Base-by-base conservation (phyloP, 192 early-diverging fungal genomes). In the Coemansia sp. region DNA sequence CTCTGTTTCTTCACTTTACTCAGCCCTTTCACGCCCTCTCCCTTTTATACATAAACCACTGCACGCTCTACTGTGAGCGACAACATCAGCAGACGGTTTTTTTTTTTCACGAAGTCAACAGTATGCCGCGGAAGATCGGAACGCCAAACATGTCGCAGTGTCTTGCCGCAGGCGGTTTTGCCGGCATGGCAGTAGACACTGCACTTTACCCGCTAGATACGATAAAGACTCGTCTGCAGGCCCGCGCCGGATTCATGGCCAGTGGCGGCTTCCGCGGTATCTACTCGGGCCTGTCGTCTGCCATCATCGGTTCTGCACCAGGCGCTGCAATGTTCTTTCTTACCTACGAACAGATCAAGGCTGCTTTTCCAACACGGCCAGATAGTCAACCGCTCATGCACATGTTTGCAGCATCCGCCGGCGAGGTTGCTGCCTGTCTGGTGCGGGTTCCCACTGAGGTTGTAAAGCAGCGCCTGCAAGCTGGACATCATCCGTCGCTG, bases 361-460 rank as follows among this genome's bases (percentile, higher is more conserved):
- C 75, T 1, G 64, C 73, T 0, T 10, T 65, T 4, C 46, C 63
- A n/a, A 2, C 19, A 19, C 63, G 39, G 6, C 64, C 60, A 17
- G 64, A 65, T 22, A 61, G 50, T 27, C 66, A 67, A 29, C 87
- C 93, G 9, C 59, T 90, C 8, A 84, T 89, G 27, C 93, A 97
- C 64, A 95, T 97, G 95, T 59, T 86, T 33, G 88, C 97, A 17
- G 94, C 95, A 6, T 94, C 94, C 17, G 78, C 84, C 22, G 97
- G 94, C 27, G 97, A 97, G 84, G 85, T 96, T 57, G 93, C 88
- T 7, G 96, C 96, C 5, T 97, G 96, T 69, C 74, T 93, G 54
- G 88, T 96, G 27, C 85, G 96, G 20, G 95, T 97, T 20, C 96
- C 96, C 3, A 97, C 96, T 17, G 96, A 98, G 67, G 91, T 97